Evolutionary conservation across 306 rosid genomes (phyloP), one percentile per base, ranked within the genome.

Genomic region (Biancaea sappan): DNA sequence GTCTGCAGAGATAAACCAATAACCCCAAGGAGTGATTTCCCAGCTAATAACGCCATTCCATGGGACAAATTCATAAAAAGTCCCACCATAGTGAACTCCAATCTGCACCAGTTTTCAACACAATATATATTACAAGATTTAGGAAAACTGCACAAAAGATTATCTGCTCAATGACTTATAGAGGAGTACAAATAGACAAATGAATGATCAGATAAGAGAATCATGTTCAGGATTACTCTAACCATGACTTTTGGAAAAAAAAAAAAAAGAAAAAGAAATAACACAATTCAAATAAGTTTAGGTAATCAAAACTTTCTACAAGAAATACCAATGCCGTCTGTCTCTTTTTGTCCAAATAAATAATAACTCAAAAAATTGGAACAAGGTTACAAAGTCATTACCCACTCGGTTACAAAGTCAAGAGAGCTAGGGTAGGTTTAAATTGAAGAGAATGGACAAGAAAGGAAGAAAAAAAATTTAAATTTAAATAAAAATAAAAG

Each of bases 21-120:
- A 66, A 67, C 97, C 97, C 98, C 98, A 91, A 64, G 88, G 77
- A 84, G 88, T n/a, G 53, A 94, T 40, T 85, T 94, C 96, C 98
- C 97, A 94, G 71, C 68, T 76, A 34, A 94, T 86, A 79, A 40
- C 71, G 74, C 97, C 92, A 78, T 86, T 88, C 98, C 98, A 94
- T 16, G 98, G 98, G 72, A 89, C 97, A 81, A 91, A 91, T 80
- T 94, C 97, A 79, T 94, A 89, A 68, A 91, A 91, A 1, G 44
- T 86, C 71, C 98, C 98, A 76, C 78, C 91, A 79, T 29, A 82
- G 64, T 91, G 98, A 72, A 94, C 79, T 77, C 96, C 98, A 77
- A 94, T 82, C 98, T 94, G 94, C 77, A 72, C 6, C 62, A 81
- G 24, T 77, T 56, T 77, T 71, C 70, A 82, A 65, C 72, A 79